phyloP scores from a whole-genome alignment of 2,329 filamentous ascomycete species.

The Scedosporium aurantiacum region DNA sequence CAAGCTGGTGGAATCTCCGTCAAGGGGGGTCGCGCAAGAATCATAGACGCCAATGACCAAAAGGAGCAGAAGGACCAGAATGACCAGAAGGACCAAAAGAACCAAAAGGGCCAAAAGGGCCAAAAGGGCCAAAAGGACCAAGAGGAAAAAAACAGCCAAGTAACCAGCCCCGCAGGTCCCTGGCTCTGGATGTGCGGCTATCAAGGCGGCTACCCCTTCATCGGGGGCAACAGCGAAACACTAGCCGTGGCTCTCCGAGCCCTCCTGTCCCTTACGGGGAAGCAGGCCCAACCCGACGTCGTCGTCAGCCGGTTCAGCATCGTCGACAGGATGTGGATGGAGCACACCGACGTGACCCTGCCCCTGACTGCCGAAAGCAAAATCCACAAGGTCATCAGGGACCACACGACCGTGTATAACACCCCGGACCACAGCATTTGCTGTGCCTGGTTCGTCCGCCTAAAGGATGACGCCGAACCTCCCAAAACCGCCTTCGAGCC shows the following conservation, averaged over 20 bases:
- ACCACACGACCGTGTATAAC: background rate
- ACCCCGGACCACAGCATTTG: background rate
- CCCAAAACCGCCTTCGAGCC: background rate
- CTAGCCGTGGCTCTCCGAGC: background rate
- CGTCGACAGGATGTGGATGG: background rate
- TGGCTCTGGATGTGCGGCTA: conserved; percentile 1
- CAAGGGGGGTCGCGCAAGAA: too few species aligned
- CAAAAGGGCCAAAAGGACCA: too few species aligned
- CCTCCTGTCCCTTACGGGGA: background rate
- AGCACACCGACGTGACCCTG: background rate
- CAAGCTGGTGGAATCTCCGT: background rate
- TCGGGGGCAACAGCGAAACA: background rate
- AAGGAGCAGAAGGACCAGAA: too few species aligned
- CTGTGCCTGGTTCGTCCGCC: background rate
- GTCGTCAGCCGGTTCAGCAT: background rate
- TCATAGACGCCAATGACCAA: too few species aligned
- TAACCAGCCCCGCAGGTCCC: background rate
- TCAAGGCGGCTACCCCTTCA: background rate
- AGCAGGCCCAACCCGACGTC: background rate
- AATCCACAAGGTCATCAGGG: background rate
- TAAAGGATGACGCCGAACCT: background rate
- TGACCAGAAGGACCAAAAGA: too few species aligned
- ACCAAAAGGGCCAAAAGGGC: too few species aligned
- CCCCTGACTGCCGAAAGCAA: background rate
- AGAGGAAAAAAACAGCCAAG: too few species aligned